These are phyloP conservation scores for Catenaria anguillulae DNA, from an alignment of 371 early-diverging fungal genomes.

Conservation along the genomic window DNA sequence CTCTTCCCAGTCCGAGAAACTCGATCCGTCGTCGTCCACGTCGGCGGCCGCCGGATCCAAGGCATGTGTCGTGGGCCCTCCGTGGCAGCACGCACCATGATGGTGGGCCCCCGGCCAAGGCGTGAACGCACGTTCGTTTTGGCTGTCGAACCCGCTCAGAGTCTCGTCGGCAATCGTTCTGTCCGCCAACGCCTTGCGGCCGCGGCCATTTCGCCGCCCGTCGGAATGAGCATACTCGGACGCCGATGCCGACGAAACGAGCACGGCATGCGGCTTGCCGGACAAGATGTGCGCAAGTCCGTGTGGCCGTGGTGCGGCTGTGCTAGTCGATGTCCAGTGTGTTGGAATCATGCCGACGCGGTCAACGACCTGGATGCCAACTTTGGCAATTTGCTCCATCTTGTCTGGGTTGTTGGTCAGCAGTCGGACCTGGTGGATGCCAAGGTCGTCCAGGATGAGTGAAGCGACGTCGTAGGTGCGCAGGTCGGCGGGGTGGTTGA, in stretches of 20 bases:
- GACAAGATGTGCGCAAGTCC: background rate
- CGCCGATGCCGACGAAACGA: background rate
- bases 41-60: no score
- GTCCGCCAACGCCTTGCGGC: no score
- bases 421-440: slow-evolving; percentile 45
- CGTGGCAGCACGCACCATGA: no score
- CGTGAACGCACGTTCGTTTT: no score
- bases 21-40: no score
- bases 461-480: slow-evolving; percentile 84
- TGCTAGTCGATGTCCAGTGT: slow-evolving; percentile 15
- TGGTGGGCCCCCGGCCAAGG: no score
- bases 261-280: background rate
- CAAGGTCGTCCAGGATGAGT: slow-evolving; percentile 72
- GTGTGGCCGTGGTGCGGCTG: slow-evolving; percentile 1
- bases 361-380: slow-evolving; percentile 56
- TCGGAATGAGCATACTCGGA: no score
- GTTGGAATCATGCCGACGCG: slow-evolving; percentile 81
- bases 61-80: no score
- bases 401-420: slow-evolving; percentile 95
- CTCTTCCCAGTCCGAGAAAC: no score
- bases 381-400: slow-evolving; percentile 54
- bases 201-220: no score
- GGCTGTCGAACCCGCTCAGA: no score
- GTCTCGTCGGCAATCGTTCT: background rate
- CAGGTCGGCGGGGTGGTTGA: slow-evolving; percentile 81